Evolutionary conservation across 2,329 filamentous ascomycete species (phyloP), one percentile per base, ranked within the genome.

Genomic region (Coleophoma cylindrospora): DNA sequence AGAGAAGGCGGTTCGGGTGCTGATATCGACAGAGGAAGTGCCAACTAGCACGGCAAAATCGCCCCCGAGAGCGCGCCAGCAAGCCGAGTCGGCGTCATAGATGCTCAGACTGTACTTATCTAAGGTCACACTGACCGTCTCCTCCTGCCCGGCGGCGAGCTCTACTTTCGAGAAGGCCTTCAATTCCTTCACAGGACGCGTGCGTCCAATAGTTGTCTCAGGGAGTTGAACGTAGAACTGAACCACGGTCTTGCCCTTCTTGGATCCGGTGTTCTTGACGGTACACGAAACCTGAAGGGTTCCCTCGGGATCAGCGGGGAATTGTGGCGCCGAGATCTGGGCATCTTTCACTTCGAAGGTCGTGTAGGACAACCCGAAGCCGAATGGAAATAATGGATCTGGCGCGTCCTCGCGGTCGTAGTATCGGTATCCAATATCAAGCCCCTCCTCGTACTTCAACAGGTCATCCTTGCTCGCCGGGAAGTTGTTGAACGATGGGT

Each of bases 401-500:
- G 74, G 72, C 9, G 80, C 75, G 36, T 81, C 74, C 17, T 76
- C 75, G 58, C 79, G 84, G 62, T 85, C 81, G 57, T 83, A 84
- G 65, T 76, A 82, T 17, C 80, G 70, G 63, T 84, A 85, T 1
- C 81, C 81, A 38, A 84, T 72, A 61, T 81, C 84, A 49, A 85
- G 72, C 47, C 81, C 81, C 62, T 84, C 81, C 27, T 79, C 81
- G 55, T 85, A 84, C 2, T 89, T 71, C 1, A 82, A 67, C 4
- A 80, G 77, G 51, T 79, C 73, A 47, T 80, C 72, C 46, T 79
- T 76, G 62, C 84, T 80, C 6, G 70, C 22, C 14, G 17, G 19
- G 21, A 43, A 84, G 71, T 89, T 90, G 60, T 89, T 74, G 68
- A 84, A 89, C 1, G 75, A 76, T 64, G 81, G 81, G 57, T 81